These are phyloP conservation scores for Termitomyces eurrhizus DNA, from an alignment of 768 basidiomycete genomes.

Conservation along the genomic window DNA sequence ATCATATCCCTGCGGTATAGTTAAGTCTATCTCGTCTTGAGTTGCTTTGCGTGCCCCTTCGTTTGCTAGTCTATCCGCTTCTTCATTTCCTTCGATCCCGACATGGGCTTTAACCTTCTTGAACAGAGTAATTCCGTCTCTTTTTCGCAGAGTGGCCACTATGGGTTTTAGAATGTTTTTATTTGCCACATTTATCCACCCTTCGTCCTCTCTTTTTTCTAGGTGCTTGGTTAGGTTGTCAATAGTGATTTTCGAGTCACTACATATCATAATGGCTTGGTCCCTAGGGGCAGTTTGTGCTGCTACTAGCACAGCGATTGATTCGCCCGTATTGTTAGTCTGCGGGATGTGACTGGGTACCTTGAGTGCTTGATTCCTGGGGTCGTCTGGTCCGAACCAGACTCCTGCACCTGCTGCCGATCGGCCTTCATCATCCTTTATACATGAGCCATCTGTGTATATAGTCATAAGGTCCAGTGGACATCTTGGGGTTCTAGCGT, in stretches of 20 bases:
- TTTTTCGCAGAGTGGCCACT: neutral
- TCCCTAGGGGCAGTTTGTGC: neutral
- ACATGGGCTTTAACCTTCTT: too few relatives aligned
- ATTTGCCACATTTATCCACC: too few relatives aligned
- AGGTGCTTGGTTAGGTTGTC: slow-evolving; percentile 10
- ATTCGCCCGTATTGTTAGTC: slow-evolving; percentile 18
- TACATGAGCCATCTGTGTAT: slow-evolving; percentile 10
- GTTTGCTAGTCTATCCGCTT: too few relatives aligned
- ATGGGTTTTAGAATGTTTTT: neutral
- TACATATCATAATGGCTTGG: neutral
- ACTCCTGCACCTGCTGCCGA: slow-evolving; percentile 16
- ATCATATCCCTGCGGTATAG: too few relatives aligned
- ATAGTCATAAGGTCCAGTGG: neutral
- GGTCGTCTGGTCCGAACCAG: slow-evolving; percentile 9
- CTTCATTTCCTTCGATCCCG: too few relatives aligned
- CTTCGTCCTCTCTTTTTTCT: neutral
- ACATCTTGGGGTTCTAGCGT: too few relatives aligned
- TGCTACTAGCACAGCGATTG: slow-evolving; percentile 14
- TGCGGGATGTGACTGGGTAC: slow-evolving; percentile 7
- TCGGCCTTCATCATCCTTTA: neutral
- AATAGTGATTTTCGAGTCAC: slow-evolving; percentile 16
- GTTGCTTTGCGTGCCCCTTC: too few relatives aligned
- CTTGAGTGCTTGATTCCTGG: slow-evolving; percentile 8
- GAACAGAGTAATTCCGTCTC: too few relatives aligned
- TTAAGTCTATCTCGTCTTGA: too few relatives aligned